These are phyloP conservation scores for Suhomyces panamericanus DNA, from an alignment of 1,139 yeast genomes.

Conservation along the genomic window DNA sequence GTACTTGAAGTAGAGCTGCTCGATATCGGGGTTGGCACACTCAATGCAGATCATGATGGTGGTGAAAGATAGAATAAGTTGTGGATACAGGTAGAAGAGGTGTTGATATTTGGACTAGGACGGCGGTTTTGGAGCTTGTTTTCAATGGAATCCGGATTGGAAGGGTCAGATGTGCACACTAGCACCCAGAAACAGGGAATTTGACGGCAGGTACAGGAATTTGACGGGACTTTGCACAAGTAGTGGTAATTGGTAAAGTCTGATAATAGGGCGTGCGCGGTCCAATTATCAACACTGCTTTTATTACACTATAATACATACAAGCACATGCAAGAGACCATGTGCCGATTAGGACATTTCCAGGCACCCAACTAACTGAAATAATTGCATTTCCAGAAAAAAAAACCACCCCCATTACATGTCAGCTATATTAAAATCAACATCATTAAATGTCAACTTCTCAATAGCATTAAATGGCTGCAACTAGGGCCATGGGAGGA, in stretches of 20 bases:
- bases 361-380: too few species aligned
- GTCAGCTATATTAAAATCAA: too few species aligned
- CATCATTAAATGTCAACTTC: neutral
- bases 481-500: conserved; percentile 56
- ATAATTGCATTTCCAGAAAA: too few species aligned
- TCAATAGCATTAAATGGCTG: neutral
- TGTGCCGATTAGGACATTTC: too few species aligned
- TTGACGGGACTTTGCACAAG: neutral
- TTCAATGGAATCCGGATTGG: neutral
- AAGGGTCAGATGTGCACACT: neutral
- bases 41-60: conserved; percentile 80
- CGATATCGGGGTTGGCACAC: conserved; percentile 63
- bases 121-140: neutral
- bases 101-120: too few species aligned
- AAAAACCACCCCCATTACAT: too few species aligned
- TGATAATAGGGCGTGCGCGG: conserved; percentile 8
- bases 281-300: neutral
- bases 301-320: conserved; percentile 1
- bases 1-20: conserved; percentile 67
- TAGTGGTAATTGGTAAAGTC: neutral
- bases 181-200: too few species aligned
- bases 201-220: neutral
- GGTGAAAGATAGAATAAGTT: too few species aligned
- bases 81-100: too few species aligned
- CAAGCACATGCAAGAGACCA: too few species aligned